Base-by-base conservation (phyloP, 169 alveolate species). In the Plasmodium blacklocki region DNA sequence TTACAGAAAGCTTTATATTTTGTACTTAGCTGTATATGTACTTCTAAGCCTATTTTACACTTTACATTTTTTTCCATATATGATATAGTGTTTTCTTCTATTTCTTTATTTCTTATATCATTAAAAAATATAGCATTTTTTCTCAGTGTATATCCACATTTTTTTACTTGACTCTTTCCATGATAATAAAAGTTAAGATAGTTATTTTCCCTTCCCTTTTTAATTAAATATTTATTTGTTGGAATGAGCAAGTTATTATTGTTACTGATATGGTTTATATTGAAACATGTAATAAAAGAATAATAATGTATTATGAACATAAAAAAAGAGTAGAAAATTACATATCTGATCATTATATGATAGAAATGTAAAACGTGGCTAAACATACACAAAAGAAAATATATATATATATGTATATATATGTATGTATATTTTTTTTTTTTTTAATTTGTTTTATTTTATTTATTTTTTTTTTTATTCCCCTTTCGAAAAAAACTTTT, bases 1-100 rank as follows among this genome's bases (percentile, higher is more conserved):
- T 80, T 64, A 47, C 96, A 94, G 56, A 94, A 94, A 1, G 88
- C 93, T 54, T 94, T 94, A 62, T 47, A 67, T 19, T 93, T 94
- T 12, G 93, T 87, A 15, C 95, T 91, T 62, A 94, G 60, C 88
- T 94, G 96, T 47, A 92, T 78, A 47, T 94, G 96, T 7, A 92
- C 90, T 74, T 94, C 96, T 14, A 94, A 62, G 6, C 96, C 96
- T 52, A 92, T 92, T 26, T 87, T 54, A 59, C 88, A 74, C 62
- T 70, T 88, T 12, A 73, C 39, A 21, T 52, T 83, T 29, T 63
- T 67, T 18, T 83, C 91, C 3, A 72, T 59, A 56, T 39, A 7
- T 39, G 47, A 39, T 39, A 39, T 6, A 39, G 9, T 39, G 19
- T 18, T 58, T 68, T 83, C 60, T 63, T 21, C 49, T 67, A 83